A percentile compares a stretch with the other conserved stretches of the same genome.
Evolutionary conservation across 441 rosid genomes (phyloP).

Genomic region (Populus hybrid): DNA sequence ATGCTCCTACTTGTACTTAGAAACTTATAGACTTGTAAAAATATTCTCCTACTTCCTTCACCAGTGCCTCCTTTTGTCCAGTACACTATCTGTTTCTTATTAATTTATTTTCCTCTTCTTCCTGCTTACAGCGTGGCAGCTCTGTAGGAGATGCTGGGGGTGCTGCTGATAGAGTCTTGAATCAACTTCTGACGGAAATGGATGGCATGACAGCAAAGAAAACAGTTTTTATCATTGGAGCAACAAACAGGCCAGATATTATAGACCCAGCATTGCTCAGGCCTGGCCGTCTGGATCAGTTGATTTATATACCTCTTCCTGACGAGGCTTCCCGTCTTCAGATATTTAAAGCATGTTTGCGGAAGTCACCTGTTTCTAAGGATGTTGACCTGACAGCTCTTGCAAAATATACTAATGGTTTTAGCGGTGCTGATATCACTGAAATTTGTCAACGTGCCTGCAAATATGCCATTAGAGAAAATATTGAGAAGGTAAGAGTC

Average conservation of each 20-base stretch:
- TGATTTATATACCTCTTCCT: slow-evolving; percentile 61
- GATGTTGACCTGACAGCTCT: slow-evolving; percentile 52
- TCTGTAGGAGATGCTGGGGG: slow-evolving; percentile 63
- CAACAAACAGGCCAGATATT: slow-evolving; percentile 60
- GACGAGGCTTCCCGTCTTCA: slow-evolving; percentile 53
- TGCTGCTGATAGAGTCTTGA: slow-evolving; percentile 57
- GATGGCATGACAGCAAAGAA: slow-evolving; percentile 70
- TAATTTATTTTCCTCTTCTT: not conserved
- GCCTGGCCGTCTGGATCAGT: slow-evolving; percentile 59
- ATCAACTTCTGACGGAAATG: slow-evolving; percentile 66
- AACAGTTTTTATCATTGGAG: slow-evolving; percentile 57
- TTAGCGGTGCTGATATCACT: slow-evolving; percentile 64
- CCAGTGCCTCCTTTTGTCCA: not conserved
- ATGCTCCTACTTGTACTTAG: too few relatives aligned
- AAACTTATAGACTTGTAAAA: not conserved
- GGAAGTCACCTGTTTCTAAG: slow-evolving; percentile 49
- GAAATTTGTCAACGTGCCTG: slow-evolving; percentile 66
- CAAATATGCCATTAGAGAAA: slow-evolving; percentile 64
- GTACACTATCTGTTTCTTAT: not conserved
- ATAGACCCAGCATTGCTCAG: slow-evolving; percentile 57
- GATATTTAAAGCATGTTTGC: slow-evolving; percentile 52
- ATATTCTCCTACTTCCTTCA: not conserved
- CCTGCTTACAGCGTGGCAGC: slow-evolving; percentile 46
- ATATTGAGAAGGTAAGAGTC: slow-evolving; percentile 47
- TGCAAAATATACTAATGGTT: slow-evolving; percentile 47